Evolutionary conservation across 768 basidiomycete species (phyloP).

Genomic region (Pleurotus platypus): DNA sequence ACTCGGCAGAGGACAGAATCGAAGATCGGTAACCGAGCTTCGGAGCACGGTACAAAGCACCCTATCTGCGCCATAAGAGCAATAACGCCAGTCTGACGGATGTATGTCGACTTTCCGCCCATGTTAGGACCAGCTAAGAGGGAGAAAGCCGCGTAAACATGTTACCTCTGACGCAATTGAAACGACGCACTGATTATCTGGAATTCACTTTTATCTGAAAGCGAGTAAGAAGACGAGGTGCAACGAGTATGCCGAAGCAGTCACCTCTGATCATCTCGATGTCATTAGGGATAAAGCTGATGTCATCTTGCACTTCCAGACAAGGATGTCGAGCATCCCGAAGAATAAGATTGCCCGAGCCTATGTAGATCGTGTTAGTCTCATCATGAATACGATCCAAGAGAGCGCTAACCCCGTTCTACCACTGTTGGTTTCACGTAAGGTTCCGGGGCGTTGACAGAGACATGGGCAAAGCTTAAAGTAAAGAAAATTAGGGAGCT

Average conservation of each 20-base stretch:
- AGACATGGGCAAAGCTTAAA: constrained; percentile 85
- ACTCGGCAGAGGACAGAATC: constrained; percentile 95
- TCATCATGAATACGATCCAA: background rate
- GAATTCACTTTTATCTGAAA: constrained; percentile 79
- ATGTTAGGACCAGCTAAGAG: constrained; percentile 89
- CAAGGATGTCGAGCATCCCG: constrained; percentile 93
- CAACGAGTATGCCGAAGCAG: background rate
- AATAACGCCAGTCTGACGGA: constrained; percentile 94
- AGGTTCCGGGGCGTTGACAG: constrained; percentile 78
- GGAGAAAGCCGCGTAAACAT: background rate
- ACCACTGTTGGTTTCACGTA: constrained; percentile 84
- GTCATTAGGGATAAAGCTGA: constrained; percentile 94
- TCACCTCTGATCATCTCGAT: constrained; percentile 89
- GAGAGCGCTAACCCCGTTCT: constrained; percentile 61
- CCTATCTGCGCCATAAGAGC: constrained; percentile 95
- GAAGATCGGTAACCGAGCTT: constrained; percentile 86
- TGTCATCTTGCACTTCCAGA: constrained; percentile 92
- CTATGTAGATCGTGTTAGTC: constrained; percentile 30
- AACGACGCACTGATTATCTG: constrained; percentile 79
- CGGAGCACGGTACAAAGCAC: constrained; percentile 89
- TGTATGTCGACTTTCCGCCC: constrained; percentile 98
- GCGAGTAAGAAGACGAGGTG: background rate
- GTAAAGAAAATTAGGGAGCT: background rate
- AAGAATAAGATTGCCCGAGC: constrained; percentile 75
- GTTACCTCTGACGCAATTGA: background rate